These are phyloP conservation scores for Canavalia gladiata DNA, from an alignment of 306 rosid species.

Conservation along the genomic window DNA sequence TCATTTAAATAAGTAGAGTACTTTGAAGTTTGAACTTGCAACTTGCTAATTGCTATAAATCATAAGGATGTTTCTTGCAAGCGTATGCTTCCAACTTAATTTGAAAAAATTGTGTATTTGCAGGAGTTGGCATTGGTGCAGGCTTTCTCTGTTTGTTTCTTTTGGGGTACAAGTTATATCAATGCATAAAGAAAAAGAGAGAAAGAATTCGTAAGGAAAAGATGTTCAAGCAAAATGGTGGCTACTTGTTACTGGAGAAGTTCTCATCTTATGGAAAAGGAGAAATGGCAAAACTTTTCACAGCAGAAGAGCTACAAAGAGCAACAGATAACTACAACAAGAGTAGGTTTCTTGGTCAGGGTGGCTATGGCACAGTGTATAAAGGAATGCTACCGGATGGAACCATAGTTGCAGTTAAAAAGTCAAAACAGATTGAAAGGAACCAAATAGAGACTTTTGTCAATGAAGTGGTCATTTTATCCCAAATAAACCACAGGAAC, in stretches of 20 bases:
- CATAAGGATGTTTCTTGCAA: conserved; percentile 17
- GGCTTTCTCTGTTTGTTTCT: conserved; percentile 54
- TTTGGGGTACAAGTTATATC: conserved; percentile 46
- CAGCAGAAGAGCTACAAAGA: conserved; percentile 60
- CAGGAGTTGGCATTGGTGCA: conserved; percentile 61
- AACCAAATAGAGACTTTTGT: conserved; percentile 54
- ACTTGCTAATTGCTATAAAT: background rate
- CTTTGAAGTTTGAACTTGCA: conserved; percentile 6
- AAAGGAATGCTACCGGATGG: conserved; percentile 61
- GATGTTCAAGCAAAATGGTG: conserved; percentile 71
- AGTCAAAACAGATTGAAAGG: conserved; percentile 51
- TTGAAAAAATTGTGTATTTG: background rate
- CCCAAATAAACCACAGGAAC: conserved; percentile 69
- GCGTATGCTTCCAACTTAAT: background rate
- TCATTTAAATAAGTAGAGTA: conserved; percentile 17
- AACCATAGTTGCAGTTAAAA: conserved; percentile 59
- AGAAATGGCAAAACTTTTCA: conserved; percentile 56
- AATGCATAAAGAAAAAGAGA: conserved; percentile 44
- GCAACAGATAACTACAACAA: conserved; percentile 57
- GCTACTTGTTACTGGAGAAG: conserved; percentile 59
- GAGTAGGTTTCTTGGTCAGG: conserved; percentile 58
- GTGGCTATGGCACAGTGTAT: conserved; percentile 55
- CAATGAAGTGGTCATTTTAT: conserved; percentile 62
- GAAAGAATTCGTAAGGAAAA: conserved; percentile 40
- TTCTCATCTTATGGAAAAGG: conserved; percentile 45